These are phyloP conservation scores for Xerocomellus dryophilus DNA, from an alignment of 768 basidiomycete genomes.

Conservation along the genomic window DNA sequence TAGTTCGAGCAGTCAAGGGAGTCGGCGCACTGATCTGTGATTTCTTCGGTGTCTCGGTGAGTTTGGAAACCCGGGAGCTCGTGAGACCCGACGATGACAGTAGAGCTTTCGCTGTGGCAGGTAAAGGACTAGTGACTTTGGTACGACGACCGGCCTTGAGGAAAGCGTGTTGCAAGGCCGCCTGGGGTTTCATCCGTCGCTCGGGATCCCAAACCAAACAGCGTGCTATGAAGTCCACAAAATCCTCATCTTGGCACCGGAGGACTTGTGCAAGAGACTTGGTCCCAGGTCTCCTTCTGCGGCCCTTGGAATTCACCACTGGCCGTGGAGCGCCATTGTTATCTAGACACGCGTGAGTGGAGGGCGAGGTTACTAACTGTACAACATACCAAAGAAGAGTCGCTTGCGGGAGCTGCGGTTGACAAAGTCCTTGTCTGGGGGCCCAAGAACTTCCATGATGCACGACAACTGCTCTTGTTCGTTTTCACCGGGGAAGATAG, in stretches of 20 bases:
- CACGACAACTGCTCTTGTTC: slow-evolving; percentile 97
- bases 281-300: slow-evolving; percentile 85
- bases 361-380: background rate
- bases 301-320: slow-evolving; percentile 95
- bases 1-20: slow-evolving; percentile 75
- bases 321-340: slow-evolving; percentile 89
- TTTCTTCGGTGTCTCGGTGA: slow-evolving; percentile 80
- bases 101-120: slow-evolving; percentile 50
- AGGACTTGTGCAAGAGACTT: slow-evolving; percentile 89
- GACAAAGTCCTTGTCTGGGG: slow-evolving; percentile 93
- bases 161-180: slow-evolving; percentile 90
- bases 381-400: slow-evolving; percentile 84
- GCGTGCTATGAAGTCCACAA: slow-evolving; percentile 94
- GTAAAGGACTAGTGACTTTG: slow-evolving; percentile 43
- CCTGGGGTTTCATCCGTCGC: slow-evolving; percentile 88
- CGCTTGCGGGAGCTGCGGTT: slow-evolving; percentile 92
- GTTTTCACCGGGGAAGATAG: slow-evolving; percentile 98
- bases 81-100: slow-evolving; percentile 56
- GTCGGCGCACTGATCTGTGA: slow-evolving; percentile 87
- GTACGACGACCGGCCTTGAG: slow-evolving; percentile 62
- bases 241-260: slow-evolving; percentile 89
- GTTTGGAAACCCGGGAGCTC: slow-evolving; percentile 47
- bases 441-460: slow-evolving; percentile 98
- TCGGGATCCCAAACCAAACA: slow-evolving; percentile 99
- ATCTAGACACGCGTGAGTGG: slow-evolving; percentile 48